A percentile compares a stretch with the other conserved stretches of the same genome.
Conservation (phyloP, 1,284 basidiomycete genomes). For the Ceratobasidium sp. region DNA sequence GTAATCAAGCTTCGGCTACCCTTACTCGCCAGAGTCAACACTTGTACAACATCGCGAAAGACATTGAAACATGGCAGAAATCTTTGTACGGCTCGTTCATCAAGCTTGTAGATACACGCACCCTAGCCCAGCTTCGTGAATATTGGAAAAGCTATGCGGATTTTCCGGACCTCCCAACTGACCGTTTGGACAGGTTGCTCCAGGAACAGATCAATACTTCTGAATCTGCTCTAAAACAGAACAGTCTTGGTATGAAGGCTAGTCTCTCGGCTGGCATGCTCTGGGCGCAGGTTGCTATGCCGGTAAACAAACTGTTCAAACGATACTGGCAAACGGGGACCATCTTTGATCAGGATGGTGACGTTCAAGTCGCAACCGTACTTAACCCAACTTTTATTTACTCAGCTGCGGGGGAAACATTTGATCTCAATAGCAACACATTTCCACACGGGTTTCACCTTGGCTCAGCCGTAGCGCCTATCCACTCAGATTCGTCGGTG, state of each 20-base stretch:
- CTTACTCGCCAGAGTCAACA: constrained; percentile 16
- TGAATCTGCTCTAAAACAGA: neutral
- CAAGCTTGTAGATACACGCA: neutral
- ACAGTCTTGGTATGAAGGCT: neutral
- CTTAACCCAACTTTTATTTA: constrained; percentile 34
- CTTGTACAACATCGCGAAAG: neutral
- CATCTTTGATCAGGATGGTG: neutral
- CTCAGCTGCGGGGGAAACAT: constrained; percentile 14
- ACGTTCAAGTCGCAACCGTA: neutral
- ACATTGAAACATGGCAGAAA: neutral
- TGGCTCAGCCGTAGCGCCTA: neutral
- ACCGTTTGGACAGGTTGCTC: neutral
- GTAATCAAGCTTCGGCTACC: neutral
- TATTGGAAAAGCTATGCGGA: constrained; percentile 30
- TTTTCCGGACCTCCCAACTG: neutral
- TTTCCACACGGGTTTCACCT: constrained; percentile 32
- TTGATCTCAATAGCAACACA: constrained; percentile 20
- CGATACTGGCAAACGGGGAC: constrained; percentile 41
- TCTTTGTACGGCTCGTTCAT: constrained; percentile 5
- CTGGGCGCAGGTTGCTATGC: neutral
- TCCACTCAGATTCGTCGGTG: neutral
- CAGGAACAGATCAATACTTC: neutral
- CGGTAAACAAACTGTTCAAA: neutral
- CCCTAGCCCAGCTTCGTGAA: neutral
- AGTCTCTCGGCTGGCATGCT: constrained; percentile 30